phyloP scores from a whole-genome alignment of 1,284 basidiomycete genomes.

The Apiotrichum laibachii region DNA sequence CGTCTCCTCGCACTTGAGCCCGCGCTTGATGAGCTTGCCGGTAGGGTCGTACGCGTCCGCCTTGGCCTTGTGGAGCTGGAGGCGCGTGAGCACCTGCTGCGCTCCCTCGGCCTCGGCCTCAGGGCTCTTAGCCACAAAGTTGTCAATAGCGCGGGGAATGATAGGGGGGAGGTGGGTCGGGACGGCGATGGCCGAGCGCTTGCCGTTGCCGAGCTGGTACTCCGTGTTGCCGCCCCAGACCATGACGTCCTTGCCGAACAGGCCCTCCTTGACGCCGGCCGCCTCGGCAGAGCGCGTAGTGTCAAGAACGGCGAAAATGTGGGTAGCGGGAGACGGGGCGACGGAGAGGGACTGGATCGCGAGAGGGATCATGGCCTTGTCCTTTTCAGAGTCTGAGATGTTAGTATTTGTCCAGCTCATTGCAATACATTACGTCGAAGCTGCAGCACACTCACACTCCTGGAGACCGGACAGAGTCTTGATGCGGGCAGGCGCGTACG shows the following conservation, averaged over 20 bases:
- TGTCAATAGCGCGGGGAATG: slow-evolving; percentile 52
- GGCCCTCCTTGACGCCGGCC: slow-evolving; percentile 41
- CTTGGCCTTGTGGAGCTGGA: slow-evolving; percentile 48
- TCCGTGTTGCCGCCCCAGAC: slow-evolving; percentile 54
- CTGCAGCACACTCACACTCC: slow-evolving; percentile 63
- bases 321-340: slow-evolving; percentile 71
- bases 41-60: slow-evolving; percentile 62
- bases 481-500: slow-evolving; percentile 68
- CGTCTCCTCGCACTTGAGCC: slow-evolving; percentile 67
- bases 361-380: slow-evolving; percentile 64
- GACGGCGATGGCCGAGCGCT: slow-evolving; percentile 66
- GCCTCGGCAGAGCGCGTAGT: slow-evolving; percentile 58
- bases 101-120: slow-evolving; percentile 55
- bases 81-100: slow-evolving; percentile 42
- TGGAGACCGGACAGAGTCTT: slow-evolving; percentile 60
- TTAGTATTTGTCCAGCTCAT: neutral
- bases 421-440: slow-evolving; percentile 1
- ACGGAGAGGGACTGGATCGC: slow-evolving; percentile 61
- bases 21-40: slow-evolving; percentile 65
- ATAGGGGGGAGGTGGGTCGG: slow-evolving; percentile 60
- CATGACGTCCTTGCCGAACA: slow-evolving; percentile 29
- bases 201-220: slow-evolving; percentile 82
- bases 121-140: slow-evolving; percentile 53
- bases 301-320: slow-evolving; percentile 73
- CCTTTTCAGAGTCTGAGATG: slow-evolving; percentile 64